Percentiles rank a stretch among this genome's conserved stretches.
Conservation (phyloP, 768 basidiomycete genomes). For the Mycena vulgaris region DNA sequence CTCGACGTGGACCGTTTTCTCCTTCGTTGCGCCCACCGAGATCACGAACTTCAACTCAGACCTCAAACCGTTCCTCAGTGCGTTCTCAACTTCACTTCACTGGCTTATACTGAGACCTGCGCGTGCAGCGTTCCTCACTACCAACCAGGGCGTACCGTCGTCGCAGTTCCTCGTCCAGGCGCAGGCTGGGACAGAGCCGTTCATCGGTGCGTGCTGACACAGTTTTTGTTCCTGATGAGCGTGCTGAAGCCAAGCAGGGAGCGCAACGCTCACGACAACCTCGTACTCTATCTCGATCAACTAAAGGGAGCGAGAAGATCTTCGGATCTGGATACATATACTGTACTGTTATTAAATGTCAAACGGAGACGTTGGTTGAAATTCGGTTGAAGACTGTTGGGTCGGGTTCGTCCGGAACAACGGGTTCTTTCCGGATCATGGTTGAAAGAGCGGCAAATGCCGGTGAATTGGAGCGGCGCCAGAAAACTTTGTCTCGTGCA, state of each 20-base stretch:
- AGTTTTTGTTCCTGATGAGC: background rate
- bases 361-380: no score
- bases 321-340: no score
- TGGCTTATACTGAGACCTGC: background rate
- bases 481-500: background rate
- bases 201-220: slow-evolving; percentile 46
- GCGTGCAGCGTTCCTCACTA: slow-evolving; percentile 46
- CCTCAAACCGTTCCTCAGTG: slow-evolving; percentile 53
- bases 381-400: no score
- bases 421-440: no score
- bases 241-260: slow-evolving; percentile 36
- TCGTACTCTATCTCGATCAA: slow-evolving; percentile 52
- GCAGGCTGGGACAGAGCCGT: slow-evolving; percentile 54
- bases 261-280: slow-evolving; percentile 49
- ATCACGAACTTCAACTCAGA: slow-evolving; percentile 53
- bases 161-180: slow-evolving; percentile 53
- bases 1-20: slow-evolving; percentile 51
- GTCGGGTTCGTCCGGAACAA: no score
- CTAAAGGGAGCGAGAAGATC: no score
- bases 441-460: background rate
- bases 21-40: slow-evolving; percentile 54
- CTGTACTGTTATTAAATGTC: no score
- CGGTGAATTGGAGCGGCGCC: background rate
- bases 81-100: background rate
- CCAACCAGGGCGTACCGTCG: slow-evolving; percentile 50